Conservation (phyloP, 768 basidiomycete genomes). For the Boletus subparvulus region DNA sequence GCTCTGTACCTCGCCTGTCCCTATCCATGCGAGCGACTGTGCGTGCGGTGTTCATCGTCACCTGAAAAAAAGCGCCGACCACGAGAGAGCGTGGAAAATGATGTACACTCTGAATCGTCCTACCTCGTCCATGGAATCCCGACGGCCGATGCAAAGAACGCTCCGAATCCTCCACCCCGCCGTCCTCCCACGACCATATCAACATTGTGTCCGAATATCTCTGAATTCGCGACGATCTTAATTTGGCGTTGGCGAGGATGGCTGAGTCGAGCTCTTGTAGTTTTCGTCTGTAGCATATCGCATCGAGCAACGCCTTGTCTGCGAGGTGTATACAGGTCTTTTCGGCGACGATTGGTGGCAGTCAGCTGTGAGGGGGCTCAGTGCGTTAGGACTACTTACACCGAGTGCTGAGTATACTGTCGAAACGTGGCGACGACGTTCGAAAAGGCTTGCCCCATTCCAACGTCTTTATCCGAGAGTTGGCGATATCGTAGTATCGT, state of each 20-base stretch:
- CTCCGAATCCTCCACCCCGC: constrained; percentile 19
- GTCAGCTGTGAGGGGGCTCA: constrained; percentile 40
- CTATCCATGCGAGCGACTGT: constrained; percentile 34
- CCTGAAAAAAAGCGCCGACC: constrained; percentile 9
- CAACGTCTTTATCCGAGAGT: constrained; percentile 35
- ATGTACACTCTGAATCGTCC: constrained; percentile 22
- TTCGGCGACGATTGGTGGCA: constrained; percentile 66
- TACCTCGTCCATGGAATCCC: constrained; percentile 11
- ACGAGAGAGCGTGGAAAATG: constrained; percentile 13
- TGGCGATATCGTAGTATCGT: constrained; percentile 19
- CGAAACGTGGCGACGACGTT: constrained; percentile 75
- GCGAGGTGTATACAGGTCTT: constrained; percentile 72
- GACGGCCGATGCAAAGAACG: not conserved
- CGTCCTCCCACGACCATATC: constrained; percentile 21
- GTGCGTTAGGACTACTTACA: not conserved
- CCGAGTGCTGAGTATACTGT: constrained; percentile 71
- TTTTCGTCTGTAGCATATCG: constrained; percentile 74
- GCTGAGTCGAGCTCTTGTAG: constrained; percentile 77
- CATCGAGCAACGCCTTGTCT: constrained; percentile 68
- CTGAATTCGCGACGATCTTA: constrained; percentile 78
- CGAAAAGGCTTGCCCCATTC: constrained; percentile 66
- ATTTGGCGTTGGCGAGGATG: constrained; percentile 76
- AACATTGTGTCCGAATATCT: constrained; percentile 69
- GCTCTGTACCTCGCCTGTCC: constrained; percentile 41
- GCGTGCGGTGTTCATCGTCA: constrained; percentile 33